Evolutionary conservation across 176 grass and related monocot species (phyloP).

Genomic region (Oryza glumipatula): DNA sequence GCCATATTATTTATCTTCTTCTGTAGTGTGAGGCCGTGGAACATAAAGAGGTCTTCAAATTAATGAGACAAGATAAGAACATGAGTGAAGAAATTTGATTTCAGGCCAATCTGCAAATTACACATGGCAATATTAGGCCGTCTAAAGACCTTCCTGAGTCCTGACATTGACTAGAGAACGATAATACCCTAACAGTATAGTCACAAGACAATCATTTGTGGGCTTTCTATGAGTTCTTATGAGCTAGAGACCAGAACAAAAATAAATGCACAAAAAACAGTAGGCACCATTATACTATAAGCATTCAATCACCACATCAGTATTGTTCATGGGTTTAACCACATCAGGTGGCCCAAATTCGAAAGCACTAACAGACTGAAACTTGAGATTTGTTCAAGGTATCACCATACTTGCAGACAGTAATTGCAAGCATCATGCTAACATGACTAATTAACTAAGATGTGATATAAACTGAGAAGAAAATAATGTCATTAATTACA

Average conservation of each 20-base stretch:
- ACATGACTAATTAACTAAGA: background rate
- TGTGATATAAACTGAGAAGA: background rate
- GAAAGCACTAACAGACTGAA: background rate
- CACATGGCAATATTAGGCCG: background rate
- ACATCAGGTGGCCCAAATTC: background rate
- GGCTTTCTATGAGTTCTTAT: constrained; percentile 12
- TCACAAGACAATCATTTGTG: background rate
- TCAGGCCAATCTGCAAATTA: background rate
- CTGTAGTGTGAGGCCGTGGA: background rate
- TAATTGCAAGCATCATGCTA: background rate
- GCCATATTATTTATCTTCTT: background rate
- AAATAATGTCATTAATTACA: background rate
- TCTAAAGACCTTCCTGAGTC: background rate
- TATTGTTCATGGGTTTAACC: background rate
- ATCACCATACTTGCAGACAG: background rate
- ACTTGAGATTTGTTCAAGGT: background rate
- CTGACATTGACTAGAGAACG: background rate
- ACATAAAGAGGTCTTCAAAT: background rate
- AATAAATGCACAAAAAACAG: background rate
- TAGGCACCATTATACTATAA: background rate
- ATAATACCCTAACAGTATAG: background rate
- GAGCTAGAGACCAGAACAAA: constrained; percentile 11
- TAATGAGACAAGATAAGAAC: background rate
- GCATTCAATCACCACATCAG: background rate
- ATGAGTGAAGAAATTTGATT: background rate